Percentiles rank a stretch among this genome's conserved stretches.
Evolutionary conservation across 2,329 filamentous ascomycete species (phyloP).

Genomic region (Botrytis paeoniae): DNA sequence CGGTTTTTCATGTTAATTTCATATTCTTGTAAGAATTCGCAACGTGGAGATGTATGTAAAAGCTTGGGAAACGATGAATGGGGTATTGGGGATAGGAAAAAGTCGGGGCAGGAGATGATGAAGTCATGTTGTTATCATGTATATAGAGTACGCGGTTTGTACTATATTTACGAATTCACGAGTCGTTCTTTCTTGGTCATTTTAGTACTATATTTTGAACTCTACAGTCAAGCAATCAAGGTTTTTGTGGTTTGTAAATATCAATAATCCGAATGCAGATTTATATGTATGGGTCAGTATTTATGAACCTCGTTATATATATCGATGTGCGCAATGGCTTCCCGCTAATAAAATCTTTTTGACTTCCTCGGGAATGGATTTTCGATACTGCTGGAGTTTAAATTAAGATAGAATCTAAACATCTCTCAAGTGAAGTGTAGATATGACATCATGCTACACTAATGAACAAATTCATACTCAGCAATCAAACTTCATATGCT

Average conservation of each 20-base stretch:
- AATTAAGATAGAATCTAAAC: no score
- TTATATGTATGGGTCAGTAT: neutral
- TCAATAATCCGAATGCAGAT: neutral
- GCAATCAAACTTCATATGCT: neutral
- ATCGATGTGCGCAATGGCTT: no score
- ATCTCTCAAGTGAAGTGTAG: neutral
- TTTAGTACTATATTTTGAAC: neutral
- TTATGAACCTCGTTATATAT: neutral
- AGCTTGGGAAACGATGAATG: neutral
- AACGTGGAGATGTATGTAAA: neutral
- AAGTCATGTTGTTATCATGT: neutral
- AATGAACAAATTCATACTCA: neutral
- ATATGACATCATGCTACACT: neutral
- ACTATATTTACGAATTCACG: neutral
- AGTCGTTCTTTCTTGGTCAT: neutral
- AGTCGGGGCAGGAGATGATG: neutral
- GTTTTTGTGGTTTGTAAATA: neutral
- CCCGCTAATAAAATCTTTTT: neutral
- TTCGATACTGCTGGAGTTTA: neutral
- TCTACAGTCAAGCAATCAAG: neutral
- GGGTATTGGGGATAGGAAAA: neutral
- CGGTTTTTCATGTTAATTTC: neutral
- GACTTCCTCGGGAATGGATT: neutral
- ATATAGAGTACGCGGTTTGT: neutral
- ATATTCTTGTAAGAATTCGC: neutral